Conservation (phyloP, 2,329 filamentous ascomycete species). For the Dothiorella sarmentorum region DNA sequence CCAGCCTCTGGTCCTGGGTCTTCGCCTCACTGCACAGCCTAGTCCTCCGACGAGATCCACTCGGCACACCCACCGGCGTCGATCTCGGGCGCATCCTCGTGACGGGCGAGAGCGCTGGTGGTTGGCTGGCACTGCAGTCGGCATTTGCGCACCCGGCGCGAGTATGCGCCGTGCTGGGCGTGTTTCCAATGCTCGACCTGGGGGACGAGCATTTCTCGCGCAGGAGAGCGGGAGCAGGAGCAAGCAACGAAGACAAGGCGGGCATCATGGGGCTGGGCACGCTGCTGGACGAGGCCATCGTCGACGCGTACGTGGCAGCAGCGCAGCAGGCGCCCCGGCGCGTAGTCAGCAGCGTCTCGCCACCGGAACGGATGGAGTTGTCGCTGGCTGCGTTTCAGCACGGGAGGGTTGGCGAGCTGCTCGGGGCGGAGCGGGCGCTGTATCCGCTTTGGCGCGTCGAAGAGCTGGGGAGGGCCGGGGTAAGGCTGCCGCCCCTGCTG, state of each 20-base stretch:
- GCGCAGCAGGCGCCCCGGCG: slow-evolving; percentile 22
- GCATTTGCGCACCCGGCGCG: background rate
- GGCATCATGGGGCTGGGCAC: slow-evolving; percentile 7
- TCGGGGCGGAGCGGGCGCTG: slow-evolving; percentile 27
- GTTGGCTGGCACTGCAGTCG: slow-evolving; percentile 37
- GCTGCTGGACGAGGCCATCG: slow-evolving; percentile 19
- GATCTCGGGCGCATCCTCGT: slow-evolving; percentile 32
- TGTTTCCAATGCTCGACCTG: slow-evolving; percentile 9
- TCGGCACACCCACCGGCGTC: slow-evolving; percentile 22
- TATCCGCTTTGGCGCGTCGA: slow-evolving; percentile 29
- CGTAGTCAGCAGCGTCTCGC: slow-evolving; percentile 23
- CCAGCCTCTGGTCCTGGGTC: slow-evolving; percentile 50
- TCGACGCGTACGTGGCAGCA: slow-evolving; percentile 26
- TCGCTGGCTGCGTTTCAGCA: slow-evolving; percentile 24
- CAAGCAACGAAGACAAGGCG: background rate
- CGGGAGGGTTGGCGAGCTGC: slow-evolving; percentile 28
- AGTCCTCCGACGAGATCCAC: slow-evolving; percentile 13
- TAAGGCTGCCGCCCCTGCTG: slow-evolving; percentile 28
- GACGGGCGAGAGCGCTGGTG: slow-evolving; percentile 38
- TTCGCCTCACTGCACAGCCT: slow-evolving; percentile 21
- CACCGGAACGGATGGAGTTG: slow-evolving; percentile 24
- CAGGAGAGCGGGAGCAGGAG: slow-evolving; percentile 12
- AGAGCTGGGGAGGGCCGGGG: slow-evolving; percentile 20
- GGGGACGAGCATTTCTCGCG: slow-evolving; percentile 23
- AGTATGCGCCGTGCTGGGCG: background rate